Base-by-base conservation (phyloP, 306 rosid species). In the Castanea crenata region DNA sequence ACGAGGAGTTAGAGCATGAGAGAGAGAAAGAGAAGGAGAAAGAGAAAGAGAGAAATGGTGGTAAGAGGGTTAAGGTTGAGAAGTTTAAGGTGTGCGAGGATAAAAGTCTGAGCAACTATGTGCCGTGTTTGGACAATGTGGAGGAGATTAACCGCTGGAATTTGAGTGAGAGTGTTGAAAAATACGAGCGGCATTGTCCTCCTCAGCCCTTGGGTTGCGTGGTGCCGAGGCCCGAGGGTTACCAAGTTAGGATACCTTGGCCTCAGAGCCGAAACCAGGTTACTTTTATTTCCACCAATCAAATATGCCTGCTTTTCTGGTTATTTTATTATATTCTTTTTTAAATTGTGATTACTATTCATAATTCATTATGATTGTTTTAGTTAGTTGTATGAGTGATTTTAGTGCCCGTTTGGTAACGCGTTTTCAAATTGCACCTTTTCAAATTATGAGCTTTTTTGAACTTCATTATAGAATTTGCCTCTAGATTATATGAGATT, bases 231-330 rank as follows among this genome's bases (percentile, higher is more conserved):
- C 97, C 97, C 0, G 74, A 84, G 15, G 91, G 87, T 18, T 94
- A 94, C 69, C 83, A 70, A 81, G 84, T 68, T 13, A 91, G 87
- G 20, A 86, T 94, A 20, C 87, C 81, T 5, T 94, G 98, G 97
- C 98, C 98, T 0, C 59, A 72, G 79, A 94, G 98, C 83, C 86
- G 94, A 83, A 93, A 94, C 74, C 89, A 94, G 97, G 97, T 94
- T 94, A 85, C 80, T 81, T 87, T 9, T 8, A 1, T 35, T 67
- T 2, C n/a, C 2, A 32, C 32, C 0, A 49, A 12, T 49, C 54
- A 49, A 12, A 23, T 59, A 67, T 67, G 27, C 20, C 13, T 67
- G 72, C 52, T 19, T 67, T 35, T 35, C 6, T 31, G 15, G 4
- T 21, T 10, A 8, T 13, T 11, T 10, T 4, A 12, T 58, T 8